These are phyloP conservation scores for Tagetes patula DNA, from an alignment of 129 eudicot genomes.

Conservation along the genomic window DNA sequence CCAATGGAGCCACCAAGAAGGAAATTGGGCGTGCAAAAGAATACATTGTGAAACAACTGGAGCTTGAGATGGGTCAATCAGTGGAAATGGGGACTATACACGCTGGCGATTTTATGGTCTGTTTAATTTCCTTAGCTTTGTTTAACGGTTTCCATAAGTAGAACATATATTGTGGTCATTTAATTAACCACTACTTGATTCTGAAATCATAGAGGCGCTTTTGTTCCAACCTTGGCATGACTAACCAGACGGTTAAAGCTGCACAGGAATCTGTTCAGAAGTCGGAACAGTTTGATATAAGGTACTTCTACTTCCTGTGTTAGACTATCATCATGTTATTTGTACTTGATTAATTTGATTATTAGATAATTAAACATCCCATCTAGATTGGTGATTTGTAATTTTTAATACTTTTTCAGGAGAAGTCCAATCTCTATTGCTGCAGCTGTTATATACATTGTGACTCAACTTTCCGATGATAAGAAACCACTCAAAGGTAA, in stretches of 20 bases:
- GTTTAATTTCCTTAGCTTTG: neutral
- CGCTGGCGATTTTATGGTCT: slow-evolving; percentile 76
- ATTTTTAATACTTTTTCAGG: slow-evolving; percentile 29
- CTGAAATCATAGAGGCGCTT: slow-evolving; percentile 59
- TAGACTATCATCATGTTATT: neutral
- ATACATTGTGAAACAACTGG: slow-evolving; percentile 66
- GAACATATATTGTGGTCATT: neutral
- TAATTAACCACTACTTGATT: slow-evolving; percentile 4
- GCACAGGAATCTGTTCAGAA: slow-evolving; percentile 78
- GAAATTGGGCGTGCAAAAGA: slow-evolving; percentile 83
- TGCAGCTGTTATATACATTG: slow-evolving; percentile 68
- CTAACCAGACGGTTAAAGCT: slow-evolving; percentile 61
- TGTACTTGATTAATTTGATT: neutral
- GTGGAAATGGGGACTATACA: slow-evolving; percentile 77
- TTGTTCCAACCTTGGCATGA: slow-evolving; percentile 85
- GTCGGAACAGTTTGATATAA: slow-evolving; percentile 69
- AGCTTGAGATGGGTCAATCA: slow-evolving; percentile 66
- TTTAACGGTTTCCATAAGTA: neutral
- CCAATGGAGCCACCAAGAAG: slow-evolving; percentile 77
- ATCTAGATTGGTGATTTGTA: too few species aligned
- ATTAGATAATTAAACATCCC: neutral
- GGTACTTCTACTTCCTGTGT: slow-evolving; percentile 38
- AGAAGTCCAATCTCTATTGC: slow-evolving; percentile 71
- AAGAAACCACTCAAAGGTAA: slow-evolving; percentile 65
- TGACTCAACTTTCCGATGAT: slow-evolving; percentile 61